Evolutionary conservation across 2,329 filamentous ascomycete genomes (phyloP).

Genomic region (Fusarium siculi): DNA sequence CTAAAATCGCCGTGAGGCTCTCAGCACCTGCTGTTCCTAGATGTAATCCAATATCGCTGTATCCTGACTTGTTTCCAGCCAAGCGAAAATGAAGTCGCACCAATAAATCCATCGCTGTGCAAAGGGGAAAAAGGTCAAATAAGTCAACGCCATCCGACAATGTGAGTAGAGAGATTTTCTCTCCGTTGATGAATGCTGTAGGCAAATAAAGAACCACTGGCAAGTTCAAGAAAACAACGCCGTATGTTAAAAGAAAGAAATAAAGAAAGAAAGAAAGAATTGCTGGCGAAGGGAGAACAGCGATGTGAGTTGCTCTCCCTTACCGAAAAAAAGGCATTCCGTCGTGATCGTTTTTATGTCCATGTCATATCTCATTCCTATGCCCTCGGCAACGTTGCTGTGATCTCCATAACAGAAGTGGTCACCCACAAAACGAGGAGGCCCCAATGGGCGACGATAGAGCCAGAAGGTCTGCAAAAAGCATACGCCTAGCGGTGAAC

Average conservation of each 20-base stretch:
- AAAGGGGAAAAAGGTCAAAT: conserved; percentile 19
- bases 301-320: background rate
- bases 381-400: conserved; percentile 48
- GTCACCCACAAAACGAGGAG: conserved; percentile 5
- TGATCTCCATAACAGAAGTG: conserved; percentile 28
- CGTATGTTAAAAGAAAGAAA: conserved; percentile 16
- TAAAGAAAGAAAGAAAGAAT: conserved; percentile 5
- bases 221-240: conserved; percentile 7
- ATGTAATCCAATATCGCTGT: conserved; percentile 37
- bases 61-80: conserved; percentile 27
- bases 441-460: conserved; percentile 4
- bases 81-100: conserved; percentile 28
- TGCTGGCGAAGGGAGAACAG: background rate
- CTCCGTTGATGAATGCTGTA: conserved; percentile 23
- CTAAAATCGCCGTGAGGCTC: conserved; percentile 45
- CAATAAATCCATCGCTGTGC: conserved; percentile 42
- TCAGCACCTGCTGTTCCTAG: conserved; percentile 39
- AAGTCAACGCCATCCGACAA: conserved; percentile 12
- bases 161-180: conserved; percentile 25
- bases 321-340: conserved; percentile 17
- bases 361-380: conserved; percentile 43
- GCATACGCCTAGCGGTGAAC: conserved; percentile 18
- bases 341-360: conserved; percentile 33
- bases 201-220: background rate
- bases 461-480: conserved; percentile 11